Evolutionary conservation across 805 yeast genomes (phyloP).

Genomic region (Huiozyma naganishii): DNA sequence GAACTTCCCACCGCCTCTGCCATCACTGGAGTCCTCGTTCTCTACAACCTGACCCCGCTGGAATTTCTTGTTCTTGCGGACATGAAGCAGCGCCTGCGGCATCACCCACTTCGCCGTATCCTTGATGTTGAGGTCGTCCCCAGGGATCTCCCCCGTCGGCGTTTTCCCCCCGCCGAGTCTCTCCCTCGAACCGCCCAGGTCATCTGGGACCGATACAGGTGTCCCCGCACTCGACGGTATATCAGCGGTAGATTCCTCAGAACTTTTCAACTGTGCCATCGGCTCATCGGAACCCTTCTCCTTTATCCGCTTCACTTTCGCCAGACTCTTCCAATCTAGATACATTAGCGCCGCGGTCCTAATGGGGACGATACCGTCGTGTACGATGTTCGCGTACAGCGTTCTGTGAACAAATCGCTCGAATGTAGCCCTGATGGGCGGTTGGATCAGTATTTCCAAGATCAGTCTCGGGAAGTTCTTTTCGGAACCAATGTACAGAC

Average conservation of each 20-base stretch:
- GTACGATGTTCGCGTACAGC: conserved; percentile 75
- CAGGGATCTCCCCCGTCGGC: conserved; percentile 17
- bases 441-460: conserved; percentile 62
- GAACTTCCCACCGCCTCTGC: conserved; percentile 13
- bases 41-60: conserved; percentile 16
- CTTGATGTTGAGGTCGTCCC: conserved; percentile 16
- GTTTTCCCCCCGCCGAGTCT: not conserved
- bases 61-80: conserved; percentile 14
- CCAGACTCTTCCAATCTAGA: conserved; percentile 72
- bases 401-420: conserved; percentile 61
- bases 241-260: conserved; percentile 1
- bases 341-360: conserved; percentile 80
- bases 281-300: conserved; percentile 4
- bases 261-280: not conserved
- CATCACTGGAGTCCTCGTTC: conserved; percentile 1
- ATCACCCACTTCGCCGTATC: conserved; percentile 21
- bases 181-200: not conserved
- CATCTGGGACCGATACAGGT: not conserved
- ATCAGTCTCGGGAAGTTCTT: conserved; percentile 38
- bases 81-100: conserved; percentile 18
- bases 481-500: conserved; percentile 11
- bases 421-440: conserved; percentile 57
- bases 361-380: conserved; percentile 94
- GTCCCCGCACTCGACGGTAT: not conserved
- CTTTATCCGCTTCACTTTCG: conserved; percentile 35